Conservation (phyloP, 352 stramenopile genomes). For the Plasmopara muralis region DNA sequence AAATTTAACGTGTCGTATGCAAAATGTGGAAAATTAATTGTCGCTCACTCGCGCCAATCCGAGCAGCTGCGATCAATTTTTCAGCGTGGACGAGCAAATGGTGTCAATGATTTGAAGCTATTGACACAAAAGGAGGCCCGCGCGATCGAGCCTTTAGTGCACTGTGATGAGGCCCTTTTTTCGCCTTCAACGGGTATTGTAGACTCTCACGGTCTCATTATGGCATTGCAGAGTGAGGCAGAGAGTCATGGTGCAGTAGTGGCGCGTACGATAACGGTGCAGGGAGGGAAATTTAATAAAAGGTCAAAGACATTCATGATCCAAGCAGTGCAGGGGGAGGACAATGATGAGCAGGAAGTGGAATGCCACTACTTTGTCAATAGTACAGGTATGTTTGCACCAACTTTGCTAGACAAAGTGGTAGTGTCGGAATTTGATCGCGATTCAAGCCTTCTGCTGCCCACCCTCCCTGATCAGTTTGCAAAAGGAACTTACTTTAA, state of each 20-base stretch:
- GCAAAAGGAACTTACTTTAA: slow-evolving; percentile 97
- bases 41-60: slow-evolving; percentile 64
- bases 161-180: slow-evolving; percentile 72
- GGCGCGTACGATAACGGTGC: slow-evolving; percentile 60
- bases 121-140: slow-evolving; percentile 37
- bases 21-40: slow-evolving; percentile 94
- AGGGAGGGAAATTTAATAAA: slow-evolving; percentile 27
- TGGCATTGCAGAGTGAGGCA: slow-evolving; percentile 86
- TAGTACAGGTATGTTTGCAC: slow-evolving; percentile 81
- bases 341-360: slow-evolving; percentile 50
- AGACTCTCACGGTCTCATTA: slow-evolving; percentile 90
- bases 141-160: slow-evolving; percentile 47
- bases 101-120: slow-evolving; percentile 46
- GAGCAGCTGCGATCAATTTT: slow-evolving; percentile 37
- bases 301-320: slow-evolving; percentile 33
- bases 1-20: slow-evolving; percentile 70
- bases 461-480: slow-evolving; percentile 60
- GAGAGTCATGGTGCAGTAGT: slow-evolving; percentile 84
- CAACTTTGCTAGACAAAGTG: slow-evolving; percentile 34
- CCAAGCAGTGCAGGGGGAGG: slow-evolving; percentile 20
- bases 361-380: slow-evolving; percentile 91
- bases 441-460: slow-evolving; percentile 4
- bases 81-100: slow-evolving; percentile 37
- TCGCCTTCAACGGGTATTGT: slow-evolving; percentile 95
- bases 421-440: slow-evolving; percentile 1